A percentile compares a stretch with the other conserved stretches of the same genome.
Evolutionary conservation across 2,329 filamentous ascomycete species (phyloP).

Genomic region (Phaeophleospora eucalypticola): DNA sequence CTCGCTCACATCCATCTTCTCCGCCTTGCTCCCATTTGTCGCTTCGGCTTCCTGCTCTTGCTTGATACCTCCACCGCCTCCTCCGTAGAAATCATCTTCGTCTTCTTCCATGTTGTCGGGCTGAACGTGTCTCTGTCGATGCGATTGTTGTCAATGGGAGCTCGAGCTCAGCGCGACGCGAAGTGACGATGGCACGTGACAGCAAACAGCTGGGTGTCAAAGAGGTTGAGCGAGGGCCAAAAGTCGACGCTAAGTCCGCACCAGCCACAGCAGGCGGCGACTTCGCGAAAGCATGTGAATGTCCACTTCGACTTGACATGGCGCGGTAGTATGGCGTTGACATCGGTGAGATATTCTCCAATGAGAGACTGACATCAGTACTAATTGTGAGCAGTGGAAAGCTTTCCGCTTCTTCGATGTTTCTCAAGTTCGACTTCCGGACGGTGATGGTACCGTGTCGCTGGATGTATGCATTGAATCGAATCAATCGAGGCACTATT

Average conservation of each 20-base stretch:
- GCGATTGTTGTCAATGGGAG: constrained; percentile 7
- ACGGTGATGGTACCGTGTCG: constrained; percentile 64
- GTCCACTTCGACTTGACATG: constrained; percentile 19
- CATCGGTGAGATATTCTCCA: constrained; percentile 24
- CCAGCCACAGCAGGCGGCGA: constrained; percentile 3
- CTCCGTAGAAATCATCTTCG: constrained; percentile 50
- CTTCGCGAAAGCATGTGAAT: neutral
- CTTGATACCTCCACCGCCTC: constrained; percentile 18
- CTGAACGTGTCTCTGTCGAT: neutral
- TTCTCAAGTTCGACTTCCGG: constrained; percentile 71
- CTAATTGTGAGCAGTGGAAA: constrained; percentile 70
- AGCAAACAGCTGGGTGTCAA: neutral
- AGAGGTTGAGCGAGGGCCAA: neutral
- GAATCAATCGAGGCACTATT: neutral
- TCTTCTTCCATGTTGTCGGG: constrained; percentile 45
- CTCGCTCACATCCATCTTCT: constrained; percentile 44
- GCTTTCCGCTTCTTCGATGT: constrained; percentile 99
- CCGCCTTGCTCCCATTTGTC: constrained; percentile 27
- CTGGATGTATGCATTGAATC: constrained; percentile 28
- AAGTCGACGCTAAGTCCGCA: neutral
- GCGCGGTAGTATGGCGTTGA: constrained; percentile 32
- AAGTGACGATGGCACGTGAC: neutral
- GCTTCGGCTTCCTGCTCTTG: constrained; percentile 26
- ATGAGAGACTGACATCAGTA: neutral
- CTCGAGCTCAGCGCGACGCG: neutral